phyloP scores from a whole-genome alignment of 2,329 filamentous ascomycete species.

The Aspergillus alliaceus region DNA sequence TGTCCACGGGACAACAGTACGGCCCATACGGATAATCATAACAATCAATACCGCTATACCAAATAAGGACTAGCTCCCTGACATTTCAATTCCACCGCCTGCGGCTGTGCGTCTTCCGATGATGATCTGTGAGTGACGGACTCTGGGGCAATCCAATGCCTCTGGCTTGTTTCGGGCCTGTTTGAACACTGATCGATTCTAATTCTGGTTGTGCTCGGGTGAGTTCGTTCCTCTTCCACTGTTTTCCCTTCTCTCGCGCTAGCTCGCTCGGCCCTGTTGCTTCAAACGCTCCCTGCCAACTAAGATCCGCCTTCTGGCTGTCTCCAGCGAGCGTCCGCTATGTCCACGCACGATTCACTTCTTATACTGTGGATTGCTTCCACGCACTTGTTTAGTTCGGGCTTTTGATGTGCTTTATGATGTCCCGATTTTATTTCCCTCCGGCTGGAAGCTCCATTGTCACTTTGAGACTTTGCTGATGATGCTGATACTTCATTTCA shows the following conservation, averaged over 20 bases:
- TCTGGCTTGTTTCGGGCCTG: background rate
- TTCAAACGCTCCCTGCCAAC: too few species aligned
- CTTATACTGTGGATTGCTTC: conserved; percentile 33
- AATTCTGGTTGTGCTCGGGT: conserved; percentile 3
- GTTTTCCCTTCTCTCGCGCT: background rate
- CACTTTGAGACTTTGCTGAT: conserved; percentile 2
- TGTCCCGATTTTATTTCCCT: background rate
- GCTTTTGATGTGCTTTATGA: background rate
- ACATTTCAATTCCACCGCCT: conserved; percentile 5
- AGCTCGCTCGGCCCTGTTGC: background rate
- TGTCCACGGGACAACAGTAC: conserved; percentile 13
- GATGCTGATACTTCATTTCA: conserved; percentile 23
- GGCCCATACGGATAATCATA: conserved; percentile 1
- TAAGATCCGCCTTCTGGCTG: background rate
- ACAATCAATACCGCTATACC: background rate
- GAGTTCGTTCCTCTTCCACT: background rate
- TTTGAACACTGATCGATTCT: conserved; percentile 1
- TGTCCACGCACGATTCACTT: conserved; percentile 38
- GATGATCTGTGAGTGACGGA: conserved; percentile 3
- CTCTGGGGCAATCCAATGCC: conserved; percentile 1
- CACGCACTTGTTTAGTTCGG: conserved; percentile 34
- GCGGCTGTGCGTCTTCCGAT: conserved; percentile 11
- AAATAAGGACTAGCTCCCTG: background rate
- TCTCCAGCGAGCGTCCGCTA: conserved; percentile 19
- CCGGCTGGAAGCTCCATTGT: background rate